These are phyloP conservation scores for Populus simonii DNA, from an alignment of 345 rosid species.

Conservation along the genomic window DNA sequence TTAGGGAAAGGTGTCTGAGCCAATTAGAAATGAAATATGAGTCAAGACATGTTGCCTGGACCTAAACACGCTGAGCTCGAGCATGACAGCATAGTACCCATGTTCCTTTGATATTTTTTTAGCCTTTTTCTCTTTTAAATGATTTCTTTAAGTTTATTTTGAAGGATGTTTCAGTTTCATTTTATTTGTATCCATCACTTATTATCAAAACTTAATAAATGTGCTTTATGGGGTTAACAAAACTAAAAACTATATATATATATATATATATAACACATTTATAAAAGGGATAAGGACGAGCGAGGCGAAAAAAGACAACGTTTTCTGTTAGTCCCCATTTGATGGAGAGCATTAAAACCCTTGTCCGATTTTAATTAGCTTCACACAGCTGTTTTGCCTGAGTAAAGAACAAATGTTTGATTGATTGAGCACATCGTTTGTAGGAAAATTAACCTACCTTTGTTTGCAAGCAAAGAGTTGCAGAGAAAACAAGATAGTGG, in stretches of 20 bases:
- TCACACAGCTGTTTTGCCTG: background rate
- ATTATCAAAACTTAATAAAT: no score
- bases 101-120: no score
- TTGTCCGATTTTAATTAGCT: background rate
- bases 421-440: background rate
- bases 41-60: no score
- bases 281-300: slow-evolving; percentile 25
- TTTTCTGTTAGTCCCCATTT: background rate
- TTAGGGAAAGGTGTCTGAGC: rapidly evolving
- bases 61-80: no score
- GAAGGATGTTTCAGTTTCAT: rapidly evolving
- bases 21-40: no score
- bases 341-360: background rate
- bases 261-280: no score
- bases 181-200: no score
- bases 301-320: slow-evolving; percentile 7
- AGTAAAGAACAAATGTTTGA: background rate
- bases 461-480: slow-evolving; percentile 5
- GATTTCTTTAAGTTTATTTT: no score
- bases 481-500: slow-evolving; percentile 9
- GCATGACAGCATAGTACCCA: no score
- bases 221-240: no score
- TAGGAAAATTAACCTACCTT: background rate
- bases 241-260: no score
- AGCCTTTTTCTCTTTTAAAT: no score